Percentiles rank a stretch among this genome's conserved stretches.
These are phyloP conservation scores for Hirschioporus abietinus DNA, from an alignment of 768 basidiomycete species.

Conservation along the genomic window DNA sequence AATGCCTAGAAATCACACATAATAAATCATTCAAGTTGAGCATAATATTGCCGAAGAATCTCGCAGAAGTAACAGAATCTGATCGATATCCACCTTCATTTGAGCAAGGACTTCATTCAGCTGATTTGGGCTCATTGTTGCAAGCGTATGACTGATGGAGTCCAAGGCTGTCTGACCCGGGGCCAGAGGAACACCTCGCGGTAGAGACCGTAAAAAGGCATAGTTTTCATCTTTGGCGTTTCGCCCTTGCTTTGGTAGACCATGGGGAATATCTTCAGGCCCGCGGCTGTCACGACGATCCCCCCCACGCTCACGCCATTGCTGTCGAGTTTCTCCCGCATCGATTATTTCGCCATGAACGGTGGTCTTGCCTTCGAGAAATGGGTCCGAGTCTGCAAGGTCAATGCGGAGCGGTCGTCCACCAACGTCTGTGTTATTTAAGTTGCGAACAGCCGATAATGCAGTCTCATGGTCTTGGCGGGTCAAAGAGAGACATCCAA, in stretches of 20 bases:
- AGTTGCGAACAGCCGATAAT: conserved; percentile 88
- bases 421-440: conserved; percentile 88
- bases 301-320: conserved; percentile 48
- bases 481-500: conserved; percentile 2
- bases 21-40: conserved; percentile 2
- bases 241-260: not conserved
- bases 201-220: conserved; percentile 61
- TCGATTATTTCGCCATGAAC: conserved; percentile 78
- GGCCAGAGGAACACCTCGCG: conserved; percentile 69
- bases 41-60: conserved; percentile 5
- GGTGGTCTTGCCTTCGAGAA: conserved; percentile 87
- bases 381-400: conserved; percentile 88
- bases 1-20: conserved; percentile 59
- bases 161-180: conserved; percentile 72
- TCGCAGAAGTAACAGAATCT: conserved; percentile 14
- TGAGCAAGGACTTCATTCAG: conserved; percentile 93
- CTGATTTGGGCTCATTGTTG: conserved; percentile 75
- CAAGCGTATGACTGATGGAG: conserved; percentile 80
- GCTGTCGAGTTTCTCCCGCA: conserved; percentile 52
- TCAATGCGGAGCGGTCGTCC: conserved; percentile 93
- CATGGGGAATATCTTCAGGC: conserved; percentile 9
- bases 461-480: conserved; percentile 90
- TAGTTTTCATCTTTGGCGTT: conserved; percentile 31
- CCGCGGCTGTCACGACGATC: conserved; percentile 19
- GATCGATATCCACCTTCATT: conserved; percentile 70